Percentiles rank a stretch among this genome's conserved stretches.
phyloP scores from a whole-genome alignment of 495 filamentous ascomycete genomes.

The Penicillium samsonianum region DNA sequence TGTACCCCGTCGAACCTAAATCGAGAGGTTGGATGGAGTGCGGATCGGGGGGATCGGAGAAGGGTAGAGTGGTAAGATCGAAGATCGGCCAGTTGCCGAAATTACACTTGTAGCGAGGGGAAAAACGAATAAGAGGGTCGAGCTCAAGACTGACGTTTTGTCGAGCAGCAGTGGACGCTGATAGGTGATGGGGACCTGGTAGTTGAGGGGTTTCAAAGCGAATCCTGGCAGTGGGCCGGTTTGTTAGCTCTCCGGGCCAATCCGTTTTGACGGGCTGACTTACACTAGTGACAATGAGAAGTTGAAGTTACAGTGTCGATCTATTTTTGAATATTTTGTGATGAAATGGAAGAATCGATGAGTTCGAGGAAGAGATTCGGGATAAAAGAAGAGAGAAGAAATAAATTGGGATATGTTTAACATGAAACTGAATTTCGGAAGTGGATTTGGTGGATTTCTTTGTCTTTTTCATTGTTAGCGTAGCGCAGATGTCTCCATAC shows the following conservation, averaged over 20 bases:
- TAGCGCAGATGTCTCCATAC: no score
- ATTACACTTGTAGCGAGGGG: conserved; percentile 7
- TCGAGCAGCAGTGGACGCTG: conserved; percentile 16
- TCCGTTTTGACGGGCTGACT: background rate
- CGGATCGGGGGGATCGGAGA: conserved; percentile 7
- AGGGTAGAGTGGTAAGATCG: background rate
- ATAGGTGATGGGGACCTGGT: conserved; percentile 21
- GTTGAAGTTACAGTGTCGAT: conserved; percentile 23
- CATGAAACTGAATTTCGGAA: background rate
- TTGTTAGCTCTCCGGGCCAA: conserved; percentile 25
- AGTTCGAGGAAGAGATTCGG: background rate
- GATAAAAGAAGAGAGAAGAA: conserved; percentile 1
- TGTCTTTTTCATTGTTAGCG: background rate
- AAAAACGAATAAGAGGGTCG: conserved; percentile 23
- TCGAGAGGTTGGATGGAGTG: background rate
- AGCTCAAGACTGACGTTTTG: conserved; percentile 27
- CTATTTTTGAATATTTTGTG: conserved; percentile 2
- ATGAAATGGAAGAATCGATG: conserved; percentile 4
- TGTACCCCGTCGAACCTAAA: conserved; percentile 1
- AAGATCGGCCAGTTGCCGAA: conserved; percentile 19
- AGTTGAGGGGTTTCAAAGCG: conserved; percentile 12
- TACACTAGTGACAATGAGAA: conserved; percentile 1
- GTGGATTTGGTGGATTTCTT: background rate
- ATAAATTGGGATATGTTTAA: background rate
- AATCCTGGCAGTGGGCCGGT: conserved; percentile 21